phyloP scores from a whole-genome alignment of 2,329 filamentous ascomycete species.

The Colletotrichum sojae region DNA sequence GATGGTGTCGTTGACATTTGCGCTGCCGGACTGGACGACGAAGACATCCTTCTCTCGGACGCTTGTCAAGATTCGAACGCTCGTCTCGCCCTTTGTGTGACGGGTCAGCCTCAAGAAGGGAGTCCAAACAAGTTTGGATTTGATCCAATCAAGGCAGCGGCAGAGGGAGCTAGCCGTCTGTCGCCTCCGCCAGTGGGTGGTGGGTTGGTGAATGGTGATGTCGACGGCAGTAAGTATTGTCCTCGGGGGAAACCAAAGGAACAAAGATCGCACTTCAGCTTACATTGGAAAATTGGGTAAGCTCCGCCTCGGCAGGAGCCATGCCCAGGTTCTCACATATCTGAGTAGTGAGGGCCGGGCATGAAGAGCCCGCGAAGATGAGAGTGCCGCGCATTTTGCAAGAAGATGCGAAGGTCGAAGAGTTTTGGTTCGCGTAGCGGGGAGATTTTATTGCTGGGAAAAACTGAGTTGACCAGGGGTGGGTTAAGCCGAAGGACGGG shows the following conservation, averaged over 20 bases:
- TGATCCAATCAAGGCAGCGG: constrained; percentile 40
- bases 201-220: constrained; percentile 7
- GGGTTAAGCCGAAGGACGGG: constrained; percentile 27
- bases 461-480: constrained; percentile 37
- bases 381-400: constrained; percentile 74
- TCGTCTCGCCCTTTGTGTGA: constrained; percentile 74
- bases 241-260: constrained; percentile 19
- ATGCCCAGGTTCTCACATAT: constrained; percentile 80
- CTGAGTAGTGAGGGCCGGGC: constrained; percentile 73
- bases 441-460: constrained; percentile 45
- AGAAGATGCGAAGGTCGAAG: constrained; percentile 44
- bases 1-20: constrained; percentile 97
- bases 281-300: constrained; percentile 80
- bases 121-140: constrained; percentile 39
- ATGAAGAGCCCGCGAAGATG: constrained; percentile 78
- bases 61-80: constrained; percentile 77
- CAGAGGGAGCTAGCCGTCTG: not conserved
- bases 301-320: constrained; percentile 74
- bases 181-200: not conserved
- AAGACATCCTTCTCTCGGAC: constrained; percentile 99
- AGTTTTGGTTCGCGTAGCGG: constrained; percentile 43
- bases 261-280: constrained; percentile 51
- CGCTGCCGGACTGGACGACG: constrained; percentile 96
- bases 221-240: constrained; percentile 28
- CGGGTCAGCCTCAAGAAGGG: constrained; percentile 48